Conservation (phyloP, 148 eudicot species). For the Silene conica region DNA sequence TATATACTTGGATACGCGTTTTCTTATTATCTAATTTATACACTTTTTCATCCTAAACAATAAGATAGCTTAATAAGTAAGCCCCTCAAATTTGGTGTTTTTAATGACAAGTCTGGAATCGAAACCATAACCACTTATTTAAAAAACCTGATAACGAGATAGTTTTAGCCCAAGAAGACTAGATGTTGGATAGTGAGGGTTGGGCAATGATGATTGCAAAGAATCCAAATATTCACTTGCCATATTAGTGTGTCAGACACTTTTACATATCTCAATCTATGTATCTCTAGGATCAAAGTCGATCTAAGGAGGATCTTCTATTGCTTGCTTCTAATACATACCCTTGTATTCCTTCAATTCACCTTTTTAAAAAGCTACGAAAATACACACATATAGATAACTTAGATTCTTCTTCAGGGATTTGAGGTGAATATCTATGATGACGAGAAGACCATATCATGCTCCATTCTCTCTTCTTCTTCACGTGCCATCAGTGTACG, state of each 20-base stretch:
- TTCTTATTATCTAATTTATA: too few species aligned
- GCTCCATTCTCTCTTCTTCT: background rate
- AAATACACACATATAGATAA: constrained; percentile 7
- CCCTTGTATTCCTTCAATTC: constrained; percentile 1
- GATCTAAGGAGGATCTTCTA: constrained; percentile 39
- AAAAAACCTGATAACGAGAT: too few species aligned
- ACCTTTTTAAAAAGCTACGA: constrained; percentile 28
- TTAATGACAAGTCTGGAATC: too few species aligned
- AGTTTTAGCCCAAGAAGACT: too few species aligned
- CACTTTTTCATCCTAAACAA: too few species aligned
- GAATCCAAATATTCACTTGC: constrained; percentile 21
- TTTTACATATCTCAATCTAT: constrained; percentile 3
- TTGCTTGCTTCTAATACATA: constrained; percentile 27
- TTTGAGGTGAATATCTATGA: constrained; percentile 24
- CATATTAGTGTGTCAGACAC: constrained; percentile 21
- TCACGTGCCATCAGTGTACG: constrained; percentile 51
- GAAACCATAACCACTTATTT: too few species aligned
- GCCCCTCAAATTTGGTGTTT: too few species aligned
- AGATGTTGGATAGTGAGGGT: constrained; percentile 27
- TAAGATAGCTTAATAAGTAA: too few species aligned
- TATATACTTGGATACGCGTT: too few species aligned
- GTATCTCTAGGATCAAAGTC: constrained; percentile 32
- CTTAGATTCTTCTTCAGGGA: constrained; percentile 23
- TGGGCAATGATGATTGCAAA: constrained; percentile 44
- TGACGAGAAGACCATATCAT: constrained; percentile 27